A percentile compares a stretch with the other conserved stretches of the same genome.
phyloP scores from a whole-genome alignment of 2,329 filamentous ascomycete species.

The Rugonectria rugulosa region DNA sequence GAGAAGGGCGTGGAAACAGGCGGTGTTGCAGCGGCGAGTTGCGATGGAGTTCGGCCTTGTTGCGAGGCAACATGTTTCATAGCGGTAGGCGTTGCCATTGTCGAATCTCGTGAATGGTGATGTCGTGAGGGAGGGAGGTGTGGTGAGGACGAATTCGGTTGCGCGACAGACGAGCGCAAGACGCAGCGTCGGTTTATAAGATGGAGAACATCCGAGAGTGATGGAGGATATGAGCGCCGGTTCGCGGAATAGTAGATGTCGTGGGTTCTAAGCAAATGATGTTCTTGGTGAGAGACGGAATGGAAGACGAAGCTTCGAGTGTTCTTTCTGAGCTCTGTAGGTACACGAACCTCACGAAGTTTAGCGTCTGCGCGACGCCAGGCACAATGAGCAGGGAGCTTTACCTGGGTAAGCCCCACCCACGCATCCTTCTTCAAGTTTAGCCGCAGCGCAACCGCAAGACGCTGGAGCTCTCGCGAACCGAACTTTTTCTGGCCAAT shows the following conservation, averaged over 20 bases:
- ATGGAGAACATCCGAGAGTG: conserved; percentile 4
- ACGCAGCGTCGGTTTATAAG: conserved; percentile 3
- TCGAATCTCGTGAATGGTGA: conserved; percentile 9
- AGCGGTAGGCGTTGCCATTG: conserved; percentile 59
- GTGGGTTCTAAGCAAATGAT: too few relatives aligned
- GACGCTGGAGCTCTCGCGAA: not conserved
- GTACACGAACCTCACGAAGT: not conserved
- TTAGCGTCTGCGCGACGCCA: not conserved
- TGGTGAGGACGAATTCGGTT: conserved; percentile 7
- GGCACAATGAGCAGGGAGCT: not conserved
- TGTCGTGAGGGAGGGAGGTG: not conserved
- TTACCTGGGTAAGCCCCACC: conserved; percentile 7
- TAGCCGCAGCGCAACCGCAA: conserved; percentile 4
- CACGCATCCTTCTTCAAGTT: conserved; percentile 3
- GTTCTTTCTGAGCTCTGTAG: not conserved
- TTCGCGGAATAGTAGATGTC: too few relatives aligned
- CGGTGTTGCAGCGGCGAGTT: conserved; percentile 65
- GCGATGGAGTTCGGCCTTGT: conserved; percentile 57
- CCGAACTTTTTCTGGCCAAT: not conserved
- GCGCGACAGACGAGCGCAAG: conserved; percentile 17
- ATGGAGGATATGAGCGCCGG: not conserved
- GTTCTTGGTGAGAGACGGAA: too few relatives aligned
- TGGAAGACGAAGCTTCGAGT: not conserved
- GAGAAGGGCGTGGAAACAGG: conserved; percentile 74
- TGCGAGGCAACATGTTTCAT: conserved; percentile 55